Percentiles rank a stretch among this genome's conserved stretches.
Evolutionary conservation across 176 grass and related monocot genomes (phyloP).

Genomic region (Rhynchospora breviuscula): DNA sequence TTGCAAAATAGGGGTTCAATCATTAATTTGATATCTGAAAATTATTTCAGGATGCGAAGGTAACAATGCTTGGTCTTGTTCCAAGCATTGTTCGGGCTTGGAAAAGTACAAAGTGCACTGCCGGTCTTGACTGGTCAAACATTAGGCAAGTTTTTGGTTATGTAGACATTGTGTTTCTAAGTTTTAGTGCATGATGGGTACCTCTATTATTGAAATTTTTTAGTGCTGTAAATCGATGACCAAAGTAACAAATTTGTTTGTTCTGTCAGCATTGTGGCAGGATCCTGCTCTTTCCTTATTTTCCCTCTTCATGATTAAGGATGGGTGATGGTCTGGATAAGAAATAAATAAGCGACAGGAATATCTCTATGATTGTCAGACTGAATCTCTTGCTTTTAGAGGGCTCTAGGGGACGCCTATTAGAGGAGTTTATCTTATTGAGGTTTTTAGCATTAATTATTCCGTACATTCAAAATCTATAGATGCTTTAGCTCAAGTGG

Average conservation of each 20-base stretch:
- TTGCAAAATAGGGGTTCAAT: not conserved
- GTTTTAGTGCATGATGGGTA: constrained; percentile 2
- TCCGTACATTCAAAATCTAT: constrained; percentile 24
- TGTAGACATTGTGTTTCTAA: constrained; percentile 4
- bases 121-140: constrained; percentile 73
- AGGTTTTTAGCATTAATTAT: constrained; percentile 6
- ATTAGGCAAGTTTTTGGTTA: constrained; percentile 50
- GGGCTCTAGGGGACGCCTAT: too few relatives aligned
- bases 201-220: constrained; percentile 17
- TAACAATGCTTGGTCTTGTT: constrained; percentile 97
- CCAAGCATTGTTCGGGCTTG: constrained; percentile 89
- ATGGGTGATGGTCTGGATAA: not conserved
- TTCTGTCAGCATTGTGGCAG: not conserved
- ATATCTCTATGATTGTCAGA: not conserved
- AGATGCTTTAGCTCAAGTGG: constrained; percentile 97
- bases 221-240: constrained; percentile 8
- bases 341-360: not conserved
- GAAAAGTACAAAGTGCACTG: constrained; percentile 80
- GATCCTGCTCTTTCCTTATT: not conserved
- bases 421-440: not conserved
- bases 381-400: not conserved
- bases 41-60: constrained; percentile 72
- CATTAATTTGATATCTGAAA: not conserved
- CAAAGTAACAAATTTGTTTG: not conserved
- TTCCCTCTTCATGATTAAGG: not conserved